A percentile compares a stretch with the other conserved stretches of the same genome.
Conservation (phyloP, 768 basidiomycete species). For the Tricholoma saponaceum region DNA sequence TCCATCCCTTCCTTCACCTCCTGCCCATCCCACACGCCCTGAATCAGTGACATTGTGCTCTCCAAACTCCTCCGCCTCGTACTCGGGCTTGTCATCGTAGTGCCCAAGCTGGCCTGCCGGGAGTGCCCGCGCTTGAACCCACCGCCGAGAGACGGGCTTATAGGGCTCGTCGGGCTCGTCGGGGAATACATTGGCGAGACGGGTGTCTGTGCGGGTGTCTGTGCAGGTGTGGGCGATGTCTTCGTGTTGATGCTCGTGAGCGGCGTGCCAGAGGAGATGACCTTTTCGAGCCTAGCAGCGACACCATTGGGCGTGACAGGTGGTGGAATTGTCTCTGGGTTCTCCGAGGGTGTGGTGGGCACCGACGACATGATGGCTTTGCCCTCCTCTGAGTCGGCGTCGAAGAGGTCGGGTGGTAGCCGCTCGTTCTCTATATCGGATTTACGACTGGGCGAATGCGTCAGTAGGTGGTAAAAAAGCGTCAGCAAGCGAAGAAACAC, state of each 20-base stretch:
- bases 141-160: conserved; percentile 27
- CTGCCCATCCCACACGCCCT: conserved; percentile 85
- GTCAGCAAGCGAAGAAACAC: conserved; percentile 28
- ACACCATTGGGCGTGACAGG: conserved; percentile 45
- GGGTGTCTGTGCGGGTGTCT: conserved; percentile 13
- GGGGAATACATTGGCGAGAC: conserved; percentile 27
- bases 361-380: conserved; percentile 54
- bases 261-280: conserved; percentile 19
- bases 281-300: conserved; percentile 38
- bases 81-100: conserved; percentile 93
- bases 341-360: conserved; percentile 57
- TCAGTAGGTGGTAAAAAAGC: neutral
- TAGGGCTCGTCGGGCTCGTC: conserved; percentile 38
- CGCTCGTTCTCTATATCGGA: conserved; percentile 99
- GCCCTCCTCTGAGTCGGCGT: conserved; percentile 70
- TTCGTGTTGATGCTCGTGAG: conserved; percentile 33
- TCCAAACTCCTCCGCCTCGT: conserved; percentile 89
- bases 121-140: conserved; percentile 71
- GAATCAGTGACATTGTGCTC: conserved; percentile 93
- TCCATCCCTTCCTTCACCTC: conserved; percentile 35
- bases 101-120: conserved; percentile 83
- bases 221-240: too few relatives aligned
- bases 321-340: conserved; percentile 29
- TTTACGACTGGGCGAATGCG: conserved; percentile 60
- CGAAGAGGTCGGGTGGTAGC: conserved; percentile 92